Percentiles rank a stretch among this genome's conserved stretches.
These are phyloP conservation scores for Gonapodya sp. DNA, from an alignment of 192 early-diverging fungal species.

Conservation along the genomic window DNA sequence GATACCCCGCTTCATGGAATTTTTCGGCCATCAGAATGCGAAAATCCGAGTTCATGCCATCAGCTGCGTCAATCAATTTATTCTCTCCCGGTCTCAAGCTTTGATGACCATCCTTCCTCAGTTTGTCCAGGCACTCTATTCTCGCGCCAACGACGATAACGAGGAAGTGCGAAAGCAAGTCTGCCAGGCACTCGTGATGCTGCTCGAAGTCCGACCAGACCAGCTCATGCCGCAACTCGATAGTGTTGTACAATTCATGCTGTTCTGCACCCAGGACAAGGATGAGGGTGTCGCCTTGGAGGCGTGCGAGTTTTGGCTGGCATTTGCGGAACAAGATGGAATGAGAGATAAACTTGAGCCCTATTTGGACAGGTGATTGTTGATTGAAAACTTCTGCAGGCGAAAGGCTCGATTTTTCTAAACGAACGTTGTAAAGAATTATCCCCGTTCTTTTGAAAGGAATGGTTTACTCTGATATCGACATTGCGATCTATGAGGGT, in stretches of 20 bases:
- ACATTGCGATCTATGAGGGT: constrained; percentile 60
- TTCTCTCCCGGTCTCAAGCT: constrained; percentile 60
- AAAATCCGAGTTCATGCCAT: constrained; percentile 75
- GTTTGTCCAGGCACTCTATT: constrained; percentile 71
- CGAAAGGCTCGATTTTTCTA: neutral
- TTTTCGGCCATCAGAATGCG: constrained; percentile 66
- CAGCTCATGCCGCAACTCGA: constrained; percentile 77
- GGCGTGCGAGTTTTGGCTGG: constrained; percentile 98
- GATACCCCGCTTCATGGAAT: constrained; percentile 80
- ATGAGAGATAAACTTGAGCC: constrained; percentile 48
- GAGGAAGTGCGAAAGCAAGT: constrained; percentile 79
- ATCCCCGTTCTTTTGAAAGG: constrained; percentile 86
- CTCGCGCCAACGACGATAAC: constrained; percentile 72
- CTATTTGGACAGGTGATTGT: constrained; percentile 7
- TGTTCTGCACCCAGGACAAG: constrained; percentile 79
- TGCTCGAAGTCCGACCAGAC: constrained; percentile 77
- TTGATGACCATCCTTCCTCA: constrained; percentile 57
- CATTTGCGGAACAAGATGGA: constrained; percentile 87
- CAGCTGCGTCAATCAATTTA: constrained; percentile 77
- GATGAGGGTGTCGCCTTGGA: constrained; percentile 88
- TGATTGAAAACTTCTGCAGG: constrained; percentile 5
- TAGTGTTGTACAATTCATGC: constrained; percentile 90
- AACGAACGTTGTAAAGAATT: constrained; percentile 38
- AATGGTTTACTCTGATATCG: constrained; percentile 95
- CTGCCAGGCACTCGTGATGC: constrained; percentile 86